A percentile compares a stretch with the other conserved stretches of the same genome.
Evolutionary conservation across 495 filamentous ascomycete genomes (phyloP).

Genomic region (Aspergillus asperescens): DNA sequence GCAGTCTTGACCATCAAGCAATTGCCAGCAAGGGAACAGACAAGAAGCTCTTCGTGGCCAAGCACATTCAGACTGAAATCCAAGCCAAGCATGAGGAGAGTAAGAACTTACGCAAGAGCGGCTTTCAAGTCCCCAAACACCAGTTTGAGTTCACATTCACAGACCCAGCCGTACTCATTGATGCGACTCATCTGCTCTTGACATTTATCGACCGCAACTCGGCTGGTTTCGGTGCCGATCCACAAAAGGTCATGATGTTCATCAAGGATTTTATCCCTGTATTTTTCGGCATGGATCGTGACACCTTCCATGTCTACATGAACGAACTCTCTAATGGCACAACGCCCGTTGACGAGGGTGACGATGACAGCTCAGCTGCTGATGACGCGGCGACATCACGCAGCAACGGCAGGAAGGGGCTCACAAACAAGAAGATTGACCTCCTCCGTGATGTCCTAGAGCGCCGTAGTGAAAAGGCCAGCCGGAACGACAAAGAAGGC

Average conservation of each 20-base stretch:
- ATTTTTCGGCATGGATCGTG: constrained; percentile 81
- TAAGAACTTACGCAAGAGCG: constrained; percentile 57
- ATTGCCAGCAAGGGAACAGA: constrained; percentile 76
- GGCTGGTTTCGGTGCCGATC: constrained; percentile 63
- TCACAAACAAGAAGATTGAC: constrained; percentile 67
- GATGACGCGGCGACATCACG: constrained; percentile 48
- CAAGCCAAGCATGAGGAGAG: constrained; percentile 84
- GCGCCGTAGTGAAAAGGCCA: constrained; percentile 60
- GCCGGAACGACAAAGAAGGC: constrained; percentile 63
- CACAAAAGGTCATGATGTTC: constrained; percentile 71
- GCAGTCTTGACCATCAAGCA: constrained; percentile 92
- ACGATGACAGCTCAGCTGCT: constrained; percentile 53
- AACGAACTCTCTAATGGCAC: constrained; percentile 59
- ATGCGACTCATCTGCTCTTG: constrained; percentile 74
- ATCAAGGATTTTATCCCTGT: constrained; percentile 80
- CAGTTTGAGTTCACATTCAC: constrained; percentile 69
- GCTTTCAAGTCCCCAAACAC: constrained; percentile 54
- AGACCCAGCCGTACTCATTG: constrained; percentile 74
- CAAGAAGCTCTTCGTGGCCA: constrained; percentile 83
- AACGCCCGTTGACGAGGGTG: constrained; percentile 63
- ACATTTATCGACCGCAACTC: constrained; percentile 65
- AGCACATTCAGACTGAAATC: constrained; percentile 79
- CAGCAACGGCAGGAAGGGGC: constrained; percentile 58
- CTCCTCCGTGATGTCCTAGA: constrained; percentile 85
- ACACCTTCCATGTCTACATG: constrained; percentile 70